Evolutionary conservation across 1,139 yeast species (phyloP).

Genomic region (Hansenula lynferdii): DNA sequence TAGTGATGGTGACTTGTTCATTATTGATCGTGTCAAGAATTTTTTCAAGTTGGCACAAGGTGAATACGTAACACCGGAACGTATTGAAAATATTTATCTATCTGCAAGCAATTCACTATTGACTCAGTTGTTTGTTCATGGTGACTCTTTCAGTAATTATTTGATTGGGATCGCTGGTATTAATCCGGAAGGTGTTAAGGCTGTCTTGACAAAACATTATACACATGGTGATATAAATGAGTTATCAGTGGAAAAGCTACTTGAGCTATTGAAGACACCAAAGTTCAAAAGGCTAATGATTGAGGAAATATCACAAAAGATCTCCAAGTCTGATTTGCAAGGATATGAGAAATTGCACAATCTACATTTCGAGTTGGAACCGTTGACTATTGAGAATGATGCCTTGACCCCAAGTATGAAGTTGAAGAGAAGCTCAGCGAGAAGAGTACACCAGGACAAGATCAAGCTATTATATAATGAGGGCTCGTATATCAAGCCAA

Average conservation of each 20-base stretch:
- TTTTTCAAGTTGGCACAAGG: slow-evolving; percentile 51
- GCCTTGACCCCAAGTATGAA: slow-evolving; percentile 65
- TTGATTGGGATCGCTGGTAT: slow-evolving; percentile 45
- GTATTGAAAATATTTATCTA: slow-evolving; percentile 42
- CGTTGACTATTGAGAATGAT: slow-evolving; percentile 52
- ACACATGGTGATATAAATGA: slow-evolving; percentile 1
- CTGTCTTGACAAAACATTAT: slow-evolving; percentile 3
- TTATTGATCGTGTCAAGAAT: slow-evolving; percentile 48
- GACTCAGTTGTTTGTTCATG: slow-evolving; percentile 39
- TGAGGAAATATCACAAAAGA: slow-evolving; percentile 21
- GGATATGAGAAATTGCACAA: slow-evolving; percentile 58
- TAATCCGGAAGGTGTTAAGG: slow-evolving; percentile 25
- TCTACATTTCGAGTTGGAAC: slow-evolving; percentile 48
- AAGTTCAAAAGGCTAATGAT: slow-evolving; percentile 26
- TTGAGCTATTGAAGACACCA: slow-evolving; percentile 19
- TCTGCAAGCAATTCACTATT: slow-evolving; percentile 33
- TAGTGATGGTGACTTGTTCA: slow-evolving; percentile 34
- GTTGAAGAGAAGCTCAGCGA: slow-evolving; percentile 55
- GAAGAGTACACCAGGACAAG: slow-evolving; percentile 36
- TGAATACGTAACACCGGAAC: slow-evolving; percentile 51
- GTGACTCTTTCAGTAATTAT: slow-evolving; percentile 38
- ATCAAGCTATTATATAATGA: slow-evolving; percentile 49
- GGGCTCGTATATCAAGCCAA: slow-evolving; percentile 28
- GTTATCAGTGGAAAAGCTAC: slow-evolving; percentile 8
- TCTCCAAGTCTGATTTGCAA: slow-evolving; percentile 26